Base-by-base conservation (phyloP, 371 early-diverging fungal genomes). In the Apophysomyces trapeziformis region DNA sequence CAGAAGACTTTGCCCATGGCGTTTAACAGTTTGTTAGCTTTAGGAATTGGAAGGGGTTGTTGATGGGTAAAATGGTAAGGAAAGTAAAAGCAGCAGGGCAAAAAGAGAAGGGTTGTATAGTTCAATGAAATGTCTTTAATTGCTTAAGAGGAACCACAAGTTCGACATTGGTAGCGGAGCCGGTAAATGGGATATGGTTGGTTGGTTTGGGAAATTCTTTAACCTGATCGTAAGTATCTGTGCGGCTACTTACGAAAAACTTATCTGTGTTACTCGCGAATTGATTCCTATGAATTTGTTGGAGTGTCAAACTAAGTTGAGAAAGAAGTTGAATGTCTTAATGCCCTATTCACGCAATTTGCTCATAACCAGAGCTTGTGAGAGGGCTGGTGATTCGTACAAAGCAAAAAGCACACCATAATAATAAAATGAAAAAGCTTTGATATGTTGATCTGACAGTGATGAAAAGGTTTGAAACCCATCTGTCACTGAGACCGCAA, bases 281-380 rank as follows among this genome's bases (percentile, higher is more conserved):
- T 68, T 70, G 45, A 26, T 61, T 38, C n/a, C 64, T 68, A 39
- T 71, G 71, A 64, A 64, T 71, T 68, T 54, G 71, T 68, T 71
- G 68, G 71, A 71, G 71, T 71, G 71, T 71, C 71, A 65, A 71
- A 61, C 57, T 68, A 71, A 60, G 71, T 71, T 71, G 38, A 71
- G 68, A 71, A 32, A 57, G 32, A 26, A 38, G 18, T 13, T 11
- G 71, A 68, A 71, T 71, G 71, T 71, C 71, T 71, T 68, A 71
- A 45, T 58, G 71, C 71, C 71, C 68, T 50, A 50, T 68, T 71
- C 46, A 60, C 50, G 61, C 57, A 43, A 21, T 56, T 60, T 67
- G 64, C 46, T 47, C 32, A 38, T 41, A n/a, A 58, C 37, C 57
- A 58, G 18, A 45, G 46, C 36, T 41, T 61, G 41, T n/a, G 14